Conservation (phyloP, 768 basidiomycete genomes). For the Trametes elegans region DNA sequence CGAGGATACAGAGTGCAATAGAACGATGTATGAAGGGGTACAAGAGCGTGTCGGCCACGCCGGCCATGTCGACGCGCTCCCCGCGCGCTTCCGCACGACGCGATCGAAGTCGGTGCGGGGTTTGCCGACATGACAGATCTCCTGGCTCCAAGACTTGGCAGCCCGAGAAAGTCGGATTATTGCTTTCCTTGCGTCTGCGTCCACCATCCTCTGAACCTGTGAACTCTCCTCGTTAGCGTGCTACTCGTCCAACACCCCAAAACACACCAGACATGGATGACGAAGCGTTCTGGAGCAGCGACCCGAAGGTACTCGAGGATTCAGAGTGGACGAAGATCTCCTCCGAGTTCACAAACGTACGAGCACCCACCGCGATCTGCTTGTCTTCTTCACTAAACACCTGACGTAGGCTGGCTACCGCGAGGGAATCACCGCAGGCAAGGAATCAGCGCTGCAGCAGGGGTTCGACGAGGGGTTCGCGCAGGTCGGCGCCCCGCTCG, state of each 20-base stretch:
- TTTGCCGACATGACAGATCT: not conserved
- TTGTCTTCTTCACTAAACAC: not conserved
- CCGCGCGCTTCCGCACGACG: no score
- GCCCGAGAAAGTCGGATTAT: not conserved
- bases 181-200: no score
- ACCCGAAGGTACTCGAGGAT: conserved; percentile 37
- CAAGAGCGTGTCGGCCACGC: no score
- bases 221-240: no score
- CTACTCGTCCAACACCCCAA: no score
- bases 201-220: no score
- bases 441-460: conserved; percentile 80
- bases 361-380: conserved; percentile 7
- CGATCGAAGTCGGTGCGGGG: not conserved
- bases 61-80: no score
- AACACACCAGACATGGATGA: no score
- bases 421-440: conserved; percentile 94
- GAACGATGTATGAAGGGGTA: no score
- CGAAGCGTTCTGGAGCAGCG: conserved; percentile 50
- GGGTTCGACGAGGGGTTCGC: conserved; percentile 91
- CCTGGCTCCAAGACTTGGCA: not conserved
- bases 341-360: conserved; percentile 68
- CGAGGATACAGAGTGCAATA: no score
- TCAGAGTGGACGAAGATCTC: conserved; percentile 70
- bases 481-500: conserved; percentile 65
- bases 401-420: conserved; percentile 79